phyloP scores from a whole-genome alignment of 805 yeast genomes.

The Saccharomycopsis fibuligera region DNA sequence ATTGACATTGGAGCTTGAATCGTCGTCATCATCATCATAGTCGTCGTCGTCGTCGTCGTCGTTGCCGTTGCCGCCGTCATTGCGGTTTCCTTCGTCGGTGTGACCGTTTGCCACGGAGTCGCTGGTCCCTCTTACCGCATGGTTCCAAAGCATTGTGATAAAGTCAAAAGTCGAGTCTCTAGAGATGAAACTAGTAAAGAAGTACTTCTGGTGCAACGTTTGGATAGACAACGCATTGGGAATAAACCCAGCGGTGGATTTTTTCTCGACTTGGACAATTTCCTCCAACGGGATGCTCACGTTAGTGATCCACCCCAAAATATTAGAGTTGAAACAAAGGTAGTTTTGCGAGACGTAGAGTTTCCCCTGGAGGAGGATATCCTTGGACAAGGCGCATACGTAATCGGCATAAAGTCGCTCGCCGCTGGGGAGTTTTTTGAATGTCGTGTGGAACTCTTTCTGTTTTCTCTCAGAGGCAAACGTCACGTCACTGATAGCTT shows the following conservation, averaged over 20 bases:
- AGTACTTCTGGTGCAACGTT: constrained; percentile 55
- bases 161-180: constrained; percentile 48
- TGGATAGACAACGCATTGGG: constrained; percentile 63
- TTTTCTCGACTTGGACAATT: constrained; percentile 57
- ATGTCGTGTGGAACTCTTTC: constrained; percentile 52
- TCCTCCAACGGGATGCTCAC: constrained; percentile 52
- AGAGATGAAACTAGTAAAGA: constrained; percentile 58
- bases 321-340: constrained; percentile 59
- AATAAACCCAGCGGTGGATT: constrained; percentile 57
- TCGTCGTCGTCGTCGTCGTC: not conserved
- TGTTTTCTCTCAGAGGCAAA: constrained; percentile 47
- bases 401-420: constrained; percentile 57
- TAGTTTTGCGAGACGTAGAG: constrained; percentile 50
- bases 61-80: constrained; percentile 24
- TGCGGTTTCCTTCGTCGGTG: constrained; percentile 6
- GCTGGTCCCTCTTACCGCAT: constrained; percentile 26
- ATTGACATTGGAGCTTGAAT: no score
- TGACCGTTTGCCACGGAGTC: constrained; percentile 2
- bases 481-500: constrained; percentile 20
- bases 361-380: constrained; percentile 62
- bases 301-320: constrained; percentile 61
- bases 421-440: constrained; percentile 42
- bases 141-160: constrained; percentile 58
- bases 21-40: constrained; percentile 1
- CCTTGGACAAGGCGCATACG: constrained; percentile 60